Conservation (phyloP, 768 basidiomycete genomes). For the Boletus coccyginus region DNA sequence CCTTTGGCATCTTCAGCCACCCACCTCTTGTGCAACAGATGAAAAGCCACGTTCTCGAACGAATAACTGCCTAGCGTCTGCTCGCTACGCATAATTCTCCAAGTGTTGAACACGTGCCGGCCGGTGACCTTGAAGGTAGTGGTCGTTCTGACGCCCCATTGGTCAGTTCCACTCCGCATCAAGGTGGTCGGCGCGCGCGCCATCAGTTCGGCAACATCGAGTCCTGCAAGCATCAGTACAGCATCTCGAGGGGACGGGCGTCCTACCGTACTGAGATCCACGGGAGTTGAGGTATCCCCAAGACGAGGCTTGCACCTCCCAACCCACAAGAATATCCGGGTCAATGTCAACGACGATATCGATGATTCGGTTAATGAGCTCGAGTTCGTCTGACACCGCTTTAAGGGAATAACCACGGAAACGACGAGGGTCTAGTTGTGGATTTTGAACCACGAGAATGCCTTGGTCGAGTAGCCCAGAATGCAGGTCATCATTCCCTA, state of each 20-base stretch:
- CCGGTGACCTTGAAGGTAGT: slow-evolving; percentile 85
- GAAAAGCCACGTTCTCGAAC: slow-evolving; percentile 87
- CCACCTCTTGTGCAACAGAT: slow-evolving; percentile 74
- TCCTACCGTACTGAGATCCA: slow-evolving; percentile 54
- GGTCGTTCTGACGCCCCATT: slow-evolving; percentile 72
- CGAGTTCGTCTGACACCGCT: slow-evolving; percentile 65
- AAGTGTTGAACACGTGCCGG: slow-evolving; percentile 88
- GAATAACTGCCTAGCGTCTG: slow-evolving; percentile 74
- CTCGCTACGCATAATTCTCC: slow-evolving; percentile 90
- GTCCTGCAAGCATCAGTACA: slow-evolving; percentile 42
- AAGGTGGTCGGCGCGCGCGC: slow-evolving; percentile 64
- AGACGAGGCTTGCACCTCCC: slow-evolving; percentile 84
- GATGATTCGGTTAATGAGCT: slow-evolving; percentile 71
- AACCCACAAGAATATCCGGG: slow-evolving; percentile 89
- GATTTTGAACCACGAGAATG: slow-evolving; percentile 49
- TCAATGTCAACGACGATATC: slow-evolving; percentile 77
- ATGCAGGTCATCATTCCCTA: slow-evolving; percentile 45
- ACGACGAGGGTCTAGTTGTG: slow-evolving; percentile 38
- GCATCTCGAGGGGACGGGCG: background rate
- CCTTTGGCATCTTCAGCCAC: slow-evolving; percentile 11
- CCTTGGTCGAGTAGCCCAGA: slow-evolving; percentile 38
- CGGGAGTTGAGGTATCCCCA: slow-evolving; percentile 88
- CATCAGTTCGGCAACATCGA: slow-evolving; percentile 70
- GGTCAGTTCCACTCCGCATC: slow-evolving; percentile 40
- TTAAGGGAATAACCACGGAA: slow-evolving; percentile 48